Conservation (phyloP, 1,284 basidiomycete genomes). For the Inonotus hispidus region DNA sequence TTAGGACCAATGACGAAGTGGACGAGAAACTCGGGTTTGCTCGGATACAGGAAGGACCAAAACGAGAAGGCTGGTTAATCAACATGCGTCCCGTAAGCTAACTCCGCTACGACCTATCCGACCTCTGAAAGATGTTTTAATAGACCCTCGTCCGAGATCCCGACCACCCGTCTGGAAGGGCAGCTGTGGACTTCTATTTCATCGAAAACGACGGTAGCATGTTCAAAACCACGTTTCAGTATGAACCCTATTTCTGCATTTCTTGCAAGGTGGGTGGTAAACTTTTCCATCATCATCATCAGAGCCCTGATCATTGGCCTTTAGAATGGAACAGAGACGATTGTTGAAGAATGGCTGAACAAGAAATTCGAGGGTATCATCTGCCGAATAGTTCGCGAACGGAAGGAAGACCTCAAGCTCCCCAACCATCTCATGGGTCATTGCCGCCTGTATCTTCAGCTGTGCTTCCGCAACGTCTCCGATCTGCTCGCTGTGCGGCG, state of each 20-base stretch:
- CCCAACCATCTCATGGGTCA: constrained; percentile 97
- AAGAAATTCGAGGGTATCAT: constrained; percentile 92
- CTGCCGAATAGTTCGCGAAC: constrained; percentile 70
- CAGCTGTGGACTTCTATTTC: constrained; percentile 96
- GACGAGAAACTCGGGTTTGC: constrained; percentile 93
- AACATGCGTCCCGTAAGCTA: constrained; percentile 93
- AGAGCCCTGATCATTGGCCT: background rate
- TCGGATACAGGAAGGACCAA: constrained; percentile 67
- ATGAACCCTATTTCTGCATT: constrained; percentile 94
- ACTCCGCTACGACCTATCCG: background rate
- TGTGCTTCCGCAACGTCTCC: constrained; percentile 89
- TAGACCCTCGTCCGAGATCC: constrained; percentile 85
- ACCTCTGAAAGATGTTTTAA: background rate
- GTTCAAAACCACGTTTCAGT: constrained; percentile 93
- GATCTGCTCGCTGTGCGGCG: constrained; percentile 86
- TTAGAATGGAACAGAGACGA: constrained; percentile 82
- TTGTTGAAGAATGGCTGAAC: constrained; percentile 93
- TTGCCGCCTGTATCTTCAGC: constrained; percentile 80
- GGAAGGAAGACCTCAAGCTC: constrained; percentile 92
- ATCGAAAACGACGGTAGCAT: constrained; percentile 94
- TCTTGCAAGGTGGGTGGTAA: constrained; percentile 73
- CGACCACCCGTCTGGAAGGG: constrained; percentile 74
- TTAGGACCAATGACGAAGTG: constrained; percentile 74
- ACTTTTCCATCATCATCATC: background rate
- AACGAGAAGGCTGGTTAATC: constrained; percentile 88